Evolutionary conservation across 768 basidiomycete species (phyloP).

Genomic region (Lyophyllum decastes): DNA sequence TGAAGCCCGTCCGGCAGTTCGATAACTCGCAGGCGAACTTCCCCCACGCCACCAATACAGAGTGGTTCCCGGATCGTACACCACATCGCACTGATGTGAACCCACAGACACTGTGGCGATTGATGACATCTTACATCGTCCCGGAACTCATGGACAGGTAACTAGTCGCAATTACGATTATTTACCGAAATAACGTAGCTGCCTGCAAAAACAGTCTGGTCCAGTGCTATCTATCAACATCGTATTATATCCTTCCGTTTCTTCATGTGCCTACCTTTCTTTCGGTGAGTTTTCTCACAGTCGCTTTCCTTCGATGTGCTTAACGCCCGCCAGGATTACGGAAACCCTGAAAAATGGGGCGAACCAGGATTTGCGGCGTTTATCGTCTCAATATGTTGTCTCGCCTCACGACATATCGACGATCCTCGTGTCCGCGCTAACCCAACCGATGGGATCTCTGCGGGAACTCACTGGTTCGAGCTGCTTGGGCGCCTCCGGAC

Average conservation of each 20-base stretch:
- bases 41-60: slow-evolving; percentile 36
- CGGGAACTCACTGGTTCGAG: slow-evolving; percentile 91
- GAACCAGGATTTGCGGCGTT: slow-evolving; percentile 95
- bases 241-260: slow-evolving; percentile 92
- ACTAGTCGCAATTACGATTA: slow-evolving; percentile 28
- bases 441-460: slow-evolving; percentile 81
- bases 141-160: slow-evolving; percentile 95
- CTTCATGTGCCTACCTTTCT: slow-evolving; percentile 90
- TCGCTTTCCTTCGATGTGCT: slow-evolving; percentile 16
- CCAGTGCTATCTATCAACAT: slow-evolving; percentile 86
- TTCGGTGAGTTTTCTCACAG: slow-evolving; percentile 45
- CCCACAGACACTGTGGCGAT: slow-evolving; percentile 85
- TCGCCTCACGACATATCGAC: slow-evolving; percentile 91
- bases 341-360: slow-evolving; percentile 92
- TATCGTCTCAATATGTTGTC: slow-evolving; percentile 89
- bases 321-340: slow-evolving; percentile 74
- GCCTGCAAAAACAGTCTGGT: slow-evolving; percentile 53
- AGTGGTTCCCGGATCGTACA: slow-evolving; percentile 86
- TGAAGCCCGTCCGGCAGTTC: slow-evolving; percentile 23
- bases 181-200: slow-evolving; percentile 4
- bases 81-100: slow-evolving; percentile 76
- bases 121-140: slow-evolving; percentile 82
- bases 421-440: slow-evolving; percentile 87
- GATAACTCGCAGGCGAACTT: slow-evolving; percentile 29
- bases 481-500: slow-evolving; percentile 84